Base-by-base conservation (phyloP, 1,284 basidiomycete genomes). In the Clitocybe nebularis region DNA sequence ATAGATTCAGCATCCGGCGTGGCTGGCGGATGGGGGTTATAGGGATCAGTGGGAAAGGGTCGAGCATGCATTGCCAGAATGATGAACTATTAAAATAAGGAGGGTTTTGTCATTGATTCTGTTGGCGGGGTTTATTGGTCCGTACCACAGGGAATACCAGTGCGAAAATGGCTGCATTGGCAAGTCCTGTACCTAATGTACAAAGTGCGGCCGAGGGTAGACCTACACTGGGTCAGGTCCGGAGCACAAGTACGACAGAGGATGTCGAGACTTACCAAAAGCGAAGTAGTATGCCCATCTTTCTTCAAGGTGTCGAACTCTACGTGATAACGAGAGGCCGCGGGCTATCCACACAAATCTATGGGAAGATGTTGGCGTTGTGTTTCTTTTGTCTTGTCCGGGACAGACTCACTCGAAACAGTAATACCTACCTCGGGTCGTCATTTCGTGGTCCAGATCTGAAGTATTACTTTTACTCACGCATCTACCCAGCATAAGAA, bases 241-340 rank as follows among this genome's bases (percentile, higher is more conserved):
- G n/a, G n/a, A n/a, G n/a, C n/a, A n/a, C n/a, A n/a, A n/a, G n/a
- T n/a, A n/a, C n/a, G n/a, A n/a, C n/a, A n/a, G n/a, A n/a, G n/a
- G n/a, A n/a, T n/a, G n/a, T n/a, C n/a, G 33, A 9, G 26, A 57
- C 71, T 11, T 46, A 75, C 89, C 89, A 48, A 90, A 92, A 5
- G 84, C 84, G 45, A 90, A 72, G 57, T 84, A 89, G 61, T 91
- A 92, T 1, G 84, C 76, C 89, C 89, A 92, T 35, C 88, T 76
- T 60, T 91, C 87, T 64, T 92, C 89, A 13, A 91, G 68, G 57
- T 86, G 75, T 39, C 82, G 67, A 37, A 91, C 77, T 36, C 89
- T 69, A 20, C 75, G 67, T 3, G 82, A 73, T 20, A 89, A 68
- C 8, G 82, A 79, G 51, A 83, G 61, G 5, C 84, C 84, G 11